Evolutionary conservation across 2,329 filamentous ascomycete genomes (phyloP), one percentile per base, ranked within the genome.

Genomic region (Myriosclerotinia curreyana): DNA sequence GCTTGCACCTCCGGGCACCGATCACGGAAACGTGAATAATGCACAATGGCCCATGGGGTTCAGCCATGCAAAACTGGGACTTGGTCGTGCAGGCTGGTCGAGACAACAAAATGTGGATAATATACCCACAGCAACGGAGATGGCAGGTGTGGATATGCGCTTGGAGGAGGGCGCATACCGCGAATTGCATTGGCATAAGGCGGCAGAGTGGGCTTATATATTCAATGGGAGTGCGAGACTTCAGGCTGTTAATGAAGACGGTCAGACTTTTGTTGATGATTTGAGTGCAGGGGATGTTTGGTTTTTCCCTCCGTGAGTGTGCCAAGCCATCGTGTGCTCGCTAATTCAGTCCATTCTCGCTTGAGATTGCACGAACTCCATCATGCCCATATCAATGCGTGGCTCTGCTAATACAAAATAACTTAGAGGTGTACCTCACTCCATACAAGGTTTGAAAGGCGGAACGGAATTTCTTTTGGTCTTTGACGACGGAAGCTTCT

Each of bases 181-280:
- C 36, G 89, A 92, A 74, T 80, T 92, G 11, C 89, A 92, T 73
- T 92, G 89, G 89, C 89, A 92, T 79, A 90, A 89, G 70, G 87
- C 91, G 74, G 88, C 87, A 46, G 89, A 92, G 72, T 92, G 89
- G 89, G 87, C 87, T 0, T 91, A 89, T 67, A 86, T 92, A 3
- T 82, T 92, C 0, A 84, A 88, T 64, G 89, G 89, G 59, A 81
- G 82, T 65, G 87, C 90, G 25, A 85, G 89, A 61, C 83, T 92
- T 59, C 91, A 88, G 0, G 89, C 86, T 0, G 81, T 92, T 22
- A 88, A 92, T 75, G 85, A 87, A 50, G 87, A 93, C 66, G 90
- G 90, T 12, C 85, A 89, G 66, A 90, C 85, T 67, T 92, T 91
- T 74, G 83, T 92, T 66, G 90, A 92, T 68, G 90, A 93, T 71